Conservation (phyloP, 768 basidiomycete species). For the Suillus placidus region DNA sequence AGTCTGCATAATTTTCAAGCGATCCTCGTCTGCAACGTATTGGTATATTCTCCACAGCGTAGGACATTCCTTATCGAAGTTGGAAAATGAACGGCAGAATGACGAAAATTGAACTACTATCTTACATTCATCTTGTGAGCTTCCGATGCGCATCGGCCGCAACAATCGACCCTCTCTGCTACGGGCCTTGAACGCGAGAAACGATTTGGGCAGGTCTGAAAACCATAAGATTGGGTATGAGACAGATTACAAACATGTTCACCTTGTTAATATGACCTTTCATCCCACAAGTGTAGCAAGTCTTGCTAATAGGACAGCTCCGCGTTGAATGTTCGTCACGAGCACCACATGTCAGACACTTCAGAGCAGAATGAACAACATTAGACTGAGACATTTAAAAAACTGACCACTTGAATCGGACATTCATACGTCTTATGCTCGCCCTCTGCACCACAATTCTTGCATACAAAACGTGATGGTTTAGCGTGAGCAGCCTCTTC, state of each 20-base stretch:
- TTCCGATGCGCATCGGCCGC: constrained; percentile 70
- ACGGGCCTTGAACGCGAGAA: constrained; percentile 24
- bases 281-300: constrained; percentile 81
- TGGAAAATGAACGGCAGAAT: constrained; percentile 1
- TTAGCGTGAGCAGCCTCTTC: constrained; percentile 43
- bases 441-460: constrained; percentile 75
- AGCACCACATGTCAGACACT: constrained; percentile 84
- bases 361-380: constrained; percentile 6
- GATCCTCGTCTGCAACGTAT: constrained; percentile 62
- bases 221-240: constrained; percentile 7
- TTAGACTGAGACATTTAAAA: neutral
- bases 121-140: constrained; percentile 66
- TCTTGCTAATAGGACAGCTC: constrained; percentile 80
- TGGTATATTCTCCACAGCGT: constrained; percentile 81
- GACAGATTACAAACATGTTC: neutral
- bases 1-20: constrained; percentile 41
- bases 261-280: constrained; percentile 79
- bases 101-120: constrained; percentile 11
- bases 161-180: constrained; percentile 46
- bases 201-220: constrained; percentile 74
- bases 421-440: constrained; percentile 72
- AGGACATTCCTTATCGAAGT: constrained; percentile 68
- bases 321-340: constrained; percentile 78
- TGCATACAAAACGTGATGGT: constrained; percentile 61
- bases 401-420: constrained; percentile 68